Percentiles rank a stretch among this genome's conserved stretches.
Conservation (phyloP, 208 protist genomes). For the Acanthamoeba culbertsoni region DNA sequence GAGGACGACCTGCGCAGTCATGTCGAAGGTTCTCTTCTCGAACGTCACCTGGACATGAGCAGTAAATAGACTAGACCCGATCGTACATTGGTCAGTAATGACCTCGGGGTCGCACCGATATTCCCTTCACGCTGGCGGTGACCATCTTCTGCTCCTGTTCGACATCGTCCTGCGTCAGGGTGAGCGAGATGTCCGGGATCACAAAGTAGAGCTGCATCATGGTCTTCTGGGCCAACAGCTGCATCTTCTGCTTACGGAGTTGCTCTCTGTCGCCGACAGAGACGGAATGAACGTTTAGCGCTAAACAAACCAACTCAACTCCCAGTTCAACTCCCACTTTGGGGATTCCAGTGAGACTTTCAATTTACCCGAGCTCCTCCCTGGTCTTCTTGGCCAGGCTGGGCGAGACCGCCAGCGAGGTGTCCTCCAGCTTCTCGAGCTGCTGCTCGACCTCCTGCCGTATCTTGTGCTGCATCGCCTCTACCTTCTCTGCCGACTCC, state of each 20-base stretch:
- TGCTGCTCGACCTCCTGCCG: not conserved
- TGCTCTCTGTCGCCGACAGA: not conserved
- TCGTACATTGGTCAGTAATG: not conserved
- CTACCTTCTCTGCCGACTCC: not conserved
- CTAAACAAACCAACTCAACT: too few relatives aligned
- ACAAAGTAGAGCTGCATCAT: slow-evolving; percentile 45
- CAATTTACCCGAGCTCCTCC: not conserved
- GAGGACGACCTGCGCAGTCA: slow-evolving; percentile 6
- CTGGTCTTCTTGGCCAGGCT: not conserved
- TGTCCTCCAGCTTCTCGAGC: not conserved
- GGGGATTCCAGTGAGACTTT: not conserved
- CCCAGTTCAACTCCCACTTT: not conserved
- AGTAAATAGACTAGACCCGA: not conserved
- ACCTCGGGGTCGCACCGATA: not conserved
- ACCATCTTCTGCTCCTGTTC: not conserved
- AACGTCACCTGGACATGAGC: not conserved
- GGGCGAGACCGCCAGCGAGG: not conserved
- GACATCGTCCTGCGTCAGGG: not conserved
- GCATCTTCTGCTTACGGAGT: not conserved
- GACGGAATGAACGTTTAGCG: not conserved
- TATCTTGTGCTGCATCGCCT: not conserved
- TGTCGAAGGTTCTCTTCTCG: slow-evolving; percentile 37
- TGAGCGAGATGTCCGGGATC: slow-evolving; percentile 28
- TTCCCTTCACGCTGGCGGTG: not conserved
- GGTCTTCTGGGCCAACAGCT: slow-evolving; percentile 1